These are phyloP conservation scores for Ilyonectria robusta DNA, from an alignment of 2,329 filamentous ascomycete species.

Conservation along the genomic window DNA sequence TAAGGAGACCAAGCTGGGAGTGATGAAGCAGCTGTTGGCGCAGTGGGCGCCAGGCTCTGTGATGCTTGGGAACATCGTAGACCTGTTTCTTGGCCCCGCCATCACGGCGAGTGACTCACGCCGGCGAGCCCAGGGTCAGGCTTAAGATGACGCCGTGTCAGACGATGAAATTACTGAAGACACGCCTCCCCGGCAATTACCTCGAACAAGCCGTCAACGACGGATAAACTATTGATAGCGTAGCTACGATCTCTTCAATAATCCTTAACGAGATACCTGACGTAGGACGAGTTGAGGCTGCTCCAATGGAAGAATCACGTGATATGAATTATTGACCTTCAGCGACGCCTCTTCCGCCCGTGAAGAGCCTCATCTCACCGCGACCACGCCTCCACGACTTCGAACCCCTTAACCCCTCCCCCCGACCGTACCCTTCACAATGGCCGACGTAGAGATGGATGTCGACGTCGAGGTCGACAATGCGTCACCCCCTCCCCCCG, in stretches of 20 bases:
- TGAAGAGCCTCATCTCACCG: constrained; percentile 20
- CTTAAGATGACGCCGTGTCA: constrained; percentile 13
- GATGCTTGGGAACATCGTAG: constrained; percentile 24
- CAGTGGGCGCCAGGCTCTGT: not conserved
- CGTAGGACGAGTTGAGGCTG: not conserved
- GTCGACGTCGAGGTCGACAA: constrained; percentile 65
- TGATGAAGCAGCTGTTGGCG: not conserved
- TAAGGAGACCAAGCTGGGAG: not conserved
- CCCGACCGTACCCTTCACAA: constrained; percentile 44
- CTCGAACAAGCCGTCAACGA: not conserved
- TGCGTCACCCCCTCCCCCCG: constrained; percentile 54
- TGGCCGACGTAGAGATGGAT: constrained; percentile 74
- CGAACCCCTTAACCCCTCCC: not conserved
- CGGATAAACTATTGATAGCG: not conserved
- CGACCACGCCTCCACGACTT: constrained; percentile 2
- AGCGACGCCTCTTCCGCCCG: constrained; percentile 12
- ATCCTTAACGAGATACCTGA: constrained; percentile 7
- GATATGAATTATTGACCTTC: constrained; percentile 14
- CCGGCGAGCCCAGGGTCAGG: constrained; percentile 13
- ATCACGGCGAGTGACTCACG: constrained; percentile 43
- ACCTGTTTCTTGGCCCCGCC: constrained; percentile 19
- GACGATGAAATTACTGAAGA: not conserved
- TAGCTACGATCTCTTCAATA: not conserved
- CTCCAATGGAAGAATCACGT: constrained; percentile 20
- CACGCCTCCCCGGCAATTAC: constrained; percentile 4